Base-by-base conservation (phyloP, 495 filamentous ascomycete genomes). In the Penicillium cosmopolitanum region DNA sequence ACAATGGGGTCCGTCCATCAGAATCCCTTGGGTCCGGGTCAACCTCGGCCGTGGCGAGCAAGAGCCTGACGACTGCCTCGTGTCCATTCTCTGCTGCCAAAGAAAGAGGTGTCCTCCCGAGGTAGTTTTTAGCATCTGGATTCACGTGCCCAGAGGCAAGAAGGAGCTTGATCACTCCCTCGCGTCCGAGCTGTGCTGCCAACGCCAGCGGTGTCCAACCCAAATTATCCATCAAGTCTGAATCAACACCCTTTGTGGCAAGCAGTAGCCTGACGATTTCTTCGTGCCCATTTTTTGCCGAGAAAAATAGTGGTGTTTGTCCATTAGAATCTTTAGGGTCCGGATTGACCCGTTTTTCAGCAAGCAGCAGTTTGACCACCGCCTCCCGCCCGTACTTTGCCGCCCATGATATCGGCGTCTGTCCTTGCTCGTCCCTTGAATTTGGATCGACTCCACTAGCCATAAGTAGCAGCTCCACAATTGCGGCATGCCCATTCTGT, bases 61-160 rank as follows among this genome's bases (percentile, higher is more conserved):
- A 48, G 15, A 73, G 43, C 51, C 64, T 53, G 46, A 69, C 58
- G n/a, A 65, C 53, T 31, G 25, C 35, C 46, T 43, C 56, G 42
- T 58, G 56, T 15, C 56, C 56, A 0, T 43, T 16, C 33, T 43
- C 5, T 21, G 56, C 35, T 18, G 56, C 56, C 34, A 23, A 51
- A 6, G 15, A 51, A n/a, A 58, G 33, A 28, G 47, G 21, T 6
- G 44, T 50, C 13, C 21, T 16, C n/a, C n/a, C 9, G 15, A 34
- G 10, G n/a, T 6, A 16, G 54, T 56, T 44, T 23, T 40, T 48
- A 8, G 25, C 13, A 46, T 50, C 12, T 21, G 44, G 25, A 12
- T 56, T 43, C 9, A 46, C 43, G 34, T 44, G 19, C 43, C 7
- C 8, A 5, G 42, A 46, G 42, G 13, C 42, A 36, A 56, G 54